Conservation (phyloP, 179 eudicot genomes). For the Vitellaria paradoxa region DNA sequence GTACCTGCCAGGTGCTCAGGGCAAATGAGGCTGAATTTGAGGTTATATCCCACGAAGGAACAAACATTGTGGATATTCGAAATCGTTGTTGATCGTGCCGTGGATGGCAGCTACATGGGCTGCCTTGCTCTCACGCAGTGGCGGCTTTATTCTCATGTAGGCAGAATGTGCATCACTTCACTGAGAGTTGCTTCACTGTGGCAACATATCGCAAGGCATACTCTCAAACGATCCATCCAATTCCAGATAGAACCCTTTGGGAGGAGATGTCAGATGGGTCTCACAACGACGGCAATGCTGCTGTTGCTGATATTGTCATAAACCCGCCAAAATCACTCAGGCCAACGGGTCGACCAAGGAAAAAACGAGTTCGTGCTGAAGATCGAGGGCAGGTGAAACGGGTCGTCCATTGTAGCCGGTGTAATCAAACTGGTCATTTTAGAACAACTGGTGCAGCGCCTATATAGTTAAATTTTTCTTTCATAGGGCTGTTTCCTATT, state of each 20-base stretch:
- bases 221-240: conserved; percentile 57
- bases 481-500: background rate
- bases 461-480: conserved; percentile 24
- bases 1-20: conserved; percentile 63
- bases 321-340: conserved; percentile 34
- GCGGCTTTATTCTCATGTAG: conserved; percentile 74
- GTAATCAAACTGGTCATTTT: conserved; percentile 75
- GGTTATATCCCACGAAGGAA: conserved; percentile 59
- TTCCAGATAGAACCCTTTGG: conserved; percentile 69
- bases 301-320: conserved; percentile 12
- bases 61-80: conserved; percentile 50
- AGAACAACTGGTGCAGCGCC: conserved; percentile 71
- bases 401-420: conserved; percentile 68
- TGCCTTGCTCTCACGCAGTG: conserved; percentile 73
- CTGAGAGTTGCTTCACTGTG: conserved; percentile 65
- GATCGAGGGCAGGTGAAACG: conserved; percentile 49
- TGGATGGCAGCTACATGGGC: conserved; percentile 60
- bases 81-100: conserved; percentile 50
- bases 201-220: conserved; percentile 69
- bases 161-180: conserved; percentile 62
- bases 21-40: conserved; percentile 82
- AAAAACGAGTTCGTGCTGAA: conserved; percentile 39
- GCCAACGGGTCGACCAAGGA: conserved; percentile 29
- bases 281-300: background rate
- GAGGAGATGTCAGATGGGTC: conserved; percentile 20